Evolutionary conservation across 2,329 filamentous ascomycete species (phyloP), one percentile per base, ranked within the genome.

Genomic region (Sporothrix brunneoviolacea): DNA sequence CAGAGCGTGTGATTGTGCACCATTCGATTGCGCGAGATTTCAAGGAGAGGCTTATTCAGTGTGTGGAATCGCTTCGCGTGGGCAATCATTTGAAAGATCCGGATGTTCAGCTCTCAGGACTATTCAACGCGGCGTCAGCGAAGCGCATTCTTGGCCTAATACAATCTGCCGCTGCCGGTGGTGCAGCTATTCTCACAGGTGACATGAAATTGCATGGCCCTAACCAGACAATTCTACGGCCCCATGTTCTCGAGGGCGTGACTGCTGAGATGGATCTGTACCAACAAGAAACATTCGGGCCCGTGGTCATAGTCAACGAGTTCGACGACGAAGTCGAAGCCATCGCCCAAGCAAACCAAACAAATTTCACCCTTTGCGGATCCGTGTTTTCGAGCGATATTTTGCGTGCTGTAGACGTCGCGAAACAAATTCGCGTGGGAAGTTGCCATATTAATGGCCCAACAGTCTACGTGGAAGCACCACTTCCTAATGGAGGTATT

Each of bases 261-360:
- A 83, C 71, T 15, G 73, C 77, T 52, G 74, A 78, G 1, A 86
- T 86, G 83, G 76, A 83, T 46, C 62, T 88, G 8, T 86, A 80
- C 64, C 68, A 76, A 59, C 77, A 74, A 16, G 84, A 87, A 63
- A 79, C 76, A 0, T 88, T 88, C 57, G 84, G 83, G 0, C 83
- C 84, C 0, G 76, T 77, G 0, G 77, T 84, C 3, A 78, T 76
- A 15, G 58, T 87, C 39, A 73, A 81, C 12, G 72, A 77, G 19
- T 74, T 85, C 32, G 72, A 78, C 4, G 66, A 66, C 6, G 77
- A 82, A 15, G 81, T 84, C n/a, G 78, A 85, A 53, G 83, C 82
- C 0, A 64, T 87, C 24, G 70, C 72, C 36, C 67, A 85, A 22
- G 82, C 83, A 16, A 87, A 88, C 59, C 80, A 86, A 57, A 86